Evolutionary conservation across 805 yeast species (phyloP), one percentile per base, ranked within the genome.

Genomic region (Nakazawaea laoshanensis): DNA sequence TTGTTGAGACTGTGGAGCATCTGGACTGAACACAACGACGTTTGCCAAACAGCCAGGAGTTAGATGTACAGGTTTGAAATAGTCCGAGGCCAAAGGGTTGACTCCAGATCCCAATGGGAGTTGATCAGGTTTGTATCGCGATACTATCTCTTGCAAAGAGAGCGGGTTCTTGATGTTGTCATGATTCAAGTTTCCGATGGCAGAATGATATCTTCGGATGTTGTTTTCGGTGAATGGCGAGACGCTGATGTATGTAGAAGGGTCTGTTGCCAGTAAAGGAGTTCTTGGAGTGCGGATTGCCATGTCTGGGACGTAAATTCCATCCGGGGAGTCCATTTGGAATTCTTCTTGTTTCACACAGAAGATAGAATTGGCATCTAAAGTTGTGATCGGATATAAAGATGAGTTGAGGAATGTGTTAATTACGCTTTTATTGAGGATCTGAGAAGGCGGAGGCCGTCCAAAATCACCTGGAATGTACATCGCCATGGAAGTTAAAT

Each of bases 31-130:
- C 8, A 42, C 24, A 24, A 15, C 29, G 16, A 38, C 34, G 27
- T 33, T 39, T 4, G 33, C 30, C 17, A 36, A 27, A 41, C 78
- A 72, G 1, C 81, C 77, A 0, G 79, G 77, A 13, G 66, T 71
- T 34, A 73, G 50, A 42, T 66, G 73, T 14, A 72, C 74, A 18
- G 61, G 54, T 34, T 61, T 60, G 44, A 67, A 73, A 2, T 73
- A 69, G 44, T 74, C 81, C 4, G 74, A 65, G 26, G 52, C 39
- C 33, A 74, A 49, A 0, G 79, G 74, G 38, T 70, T 72, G 19
- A 73, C 59, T 28, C 61, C 61, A 27, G 77, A 74, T 0, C 77
- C 81, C 14, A 73, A 57, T 18, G 64, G 61, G 7, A 57, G 28
- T 4, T 53, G 44, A 29, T 59, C 65, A 0, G 55, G 42, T 30